Percentiles rank a stretch among this genome's conserved stretches.
These are phyloP conservation scores for Rutstroemia sp. DNA, from an alignment of 2,329 filamentous ascomycete genomes.

Conservation along the genomic window DNA sequence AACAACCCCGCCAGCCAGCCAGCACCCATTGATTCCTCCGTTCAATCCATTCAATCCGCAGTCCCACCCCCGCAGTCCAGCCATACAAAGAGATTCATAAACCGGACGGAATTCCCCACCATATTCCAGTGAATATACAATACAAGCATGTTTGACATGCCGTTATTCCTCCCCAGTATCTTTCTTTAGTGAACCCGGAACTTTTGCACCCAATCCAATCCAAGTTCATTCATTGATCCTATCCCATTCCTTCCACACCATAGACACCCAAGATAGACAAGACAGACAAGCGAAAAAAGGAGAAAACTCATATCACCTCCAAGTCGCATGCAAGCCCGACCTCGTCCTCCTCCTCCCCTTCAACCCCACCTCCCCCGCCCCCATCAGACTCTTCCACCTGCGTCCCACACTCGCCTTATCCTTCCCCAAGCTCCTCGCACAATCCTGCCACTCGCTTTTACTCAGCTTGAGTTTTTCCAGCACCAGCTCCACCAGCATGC, in stretches of 20 bases:
- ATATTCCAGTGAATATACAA: too few species aligned
- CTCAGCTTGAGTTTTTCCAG: conserved; percentile 58
- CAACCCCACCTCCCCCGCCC: conserved; percentile 29
- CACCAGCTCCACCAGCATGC: conserved; percentile 59
- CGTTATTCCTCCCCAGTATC: too few species aligned
- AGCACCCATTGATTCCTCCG: too few species aligned
- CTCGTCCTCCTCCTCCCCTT: conserved; percentile 38
- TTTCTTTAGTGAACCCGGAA: too few species aligned
- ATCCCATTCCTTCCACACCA: neutral
- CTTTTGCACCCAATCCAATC: neutral
- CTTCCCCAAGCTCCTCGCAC: conserved; percentile 54
- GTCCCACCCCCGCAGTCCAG: too few species aligned
- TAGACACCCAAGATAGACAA: neutral
- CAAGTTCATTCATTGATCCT: neutral
- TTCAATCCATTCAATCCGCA: too few species aligned
- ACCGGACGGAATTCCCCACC: too few species aligned
- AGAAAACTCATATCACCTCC: conserved; percentile 36
- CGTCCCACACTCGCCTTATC: conserved; percentile 49
- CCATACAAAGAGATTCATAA: too few species aligned
- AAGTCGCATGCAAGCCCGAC: conserved; percentile 46
- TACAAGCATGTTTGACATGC: too few species aligned
- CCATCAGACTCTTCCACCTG: conserved; percentile 57
- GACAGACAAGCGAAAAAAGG: neutral
- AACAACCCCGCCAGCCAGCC: too few species aligned
- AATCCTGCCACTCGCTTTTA: conserved; percentile 61